These are phyloP conservation scores for Jatropha podagrica DNA, from an alignment of 441 rosid genomes.

Conservation along the genomic window DNA sequence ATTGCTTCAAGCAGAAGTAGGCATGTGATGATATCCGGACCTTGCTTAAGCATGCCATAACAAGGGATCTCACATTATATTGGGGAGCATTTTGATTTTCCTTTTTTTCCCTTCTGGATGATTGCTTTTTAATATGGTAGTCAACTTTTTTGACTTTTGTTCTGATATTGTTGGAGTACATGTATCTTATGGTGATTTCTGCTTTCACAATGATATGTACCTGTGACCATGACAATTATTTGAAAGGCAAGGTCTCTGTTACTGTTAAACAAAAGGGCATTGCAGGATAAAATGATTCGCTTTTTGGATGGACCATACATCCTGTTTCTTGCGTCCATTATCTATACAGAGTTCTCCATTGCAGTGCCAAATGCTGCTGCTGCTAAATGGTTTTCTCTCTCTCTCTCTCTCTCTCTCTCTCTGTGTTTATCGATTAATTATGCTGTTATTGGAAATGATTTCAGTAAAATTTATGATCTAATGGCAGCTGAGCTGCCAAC, in stretches of 20 bases:
- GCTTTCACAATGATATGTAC: background rate
- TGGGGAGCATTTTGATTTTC: background rate
- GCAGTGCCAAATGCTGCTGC: no score
- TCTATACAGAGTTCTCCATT: no score
- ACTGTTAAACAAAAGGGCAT: no score
- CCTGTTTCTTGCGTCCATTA: no score
- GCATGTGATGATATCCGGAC: background rate
- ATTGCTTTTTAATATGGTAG: background rate
- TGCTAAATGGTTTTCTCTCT: no score
- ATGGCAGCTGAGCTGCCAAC: no score
- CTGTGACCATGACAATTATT: slow-evolving; percentile 4
- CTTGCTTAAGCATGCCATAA: background rate
- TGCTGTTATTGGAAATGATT: no score
- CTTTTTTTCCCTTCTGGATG: background rate
- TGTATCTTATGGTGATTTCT: background rate
- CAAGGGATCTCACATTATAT: background rate
- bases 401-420: no score
- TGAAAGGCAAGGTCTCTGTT: background rate
- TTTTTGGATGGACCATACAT: background rate
- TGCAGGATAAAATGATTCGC: background rate
- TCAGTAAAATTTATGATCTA: no score
- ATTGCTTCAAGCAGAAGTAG: background rate
- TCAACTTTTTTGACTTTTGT: background rate
- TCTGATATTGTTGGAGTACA: background rate
- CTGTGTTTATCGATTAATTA: no score